A percentile compares a stretch with the other conserved stretches of the same genome.
Evolutionary conservation across 768 basidiomycete genomes (phyloP).

Genomic region (Dioszegia hungarica): DNA sequence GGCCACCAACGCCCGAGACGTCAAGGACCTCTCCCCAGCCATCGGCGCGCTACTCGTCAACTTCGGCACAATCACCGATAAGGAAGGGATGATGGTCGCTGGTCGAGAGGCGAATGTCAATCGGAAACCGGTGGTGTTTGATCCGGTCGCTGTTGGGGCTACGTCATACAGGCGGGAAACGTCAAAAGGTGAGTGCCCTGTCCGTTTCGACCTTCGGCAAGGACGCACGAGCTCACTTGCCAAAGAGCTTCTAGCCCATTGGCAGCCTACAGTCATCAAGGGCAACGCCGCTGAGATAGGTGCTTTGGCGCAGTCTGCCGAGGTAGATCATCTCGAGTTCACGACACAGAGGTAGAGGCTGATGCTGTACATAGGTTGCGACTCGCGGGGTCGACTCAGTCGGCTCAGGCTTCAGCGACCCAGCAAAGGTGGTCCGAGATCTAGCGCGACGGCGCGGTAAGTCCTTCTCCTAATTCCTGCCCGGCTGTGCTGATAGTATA

Average conservation of each 20-base stretch:
- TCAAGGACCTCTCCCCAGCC: constrained; percentile 66
- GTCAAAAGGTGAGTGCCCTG: constrained; percentile 56
- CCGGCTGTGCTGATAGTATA: constrained; percentile 35
- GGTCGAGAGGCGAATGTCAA: constrained; percentile 66
- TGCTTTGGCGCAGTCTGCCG: constrained; percentile 66
- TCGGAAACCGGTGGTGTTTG: constrained; percentile 74
- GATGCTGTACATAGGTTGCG: constrained; percentile 56
- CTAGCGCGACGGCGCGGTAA: constrained; percentile 71
- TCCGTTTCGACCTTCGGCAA: too few species aligned
- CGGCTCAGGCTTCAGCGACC: constrained; percentile 71
- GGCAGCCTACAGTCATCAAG: constrained; percentile 88
- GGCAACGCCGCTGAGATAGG: constrained; percentile 84
- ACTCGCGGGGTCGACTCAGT: constrained; percentile 82
- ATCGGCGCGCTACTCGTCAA: constrained; percentile 73
- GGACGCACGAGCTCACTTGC: too few species aligned
- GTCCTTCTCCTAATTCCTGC: constrained; percentile 34
- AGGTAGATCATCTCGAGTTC: constrained; percentile 54
- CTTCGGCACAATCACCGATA: constrained; percentile 61
- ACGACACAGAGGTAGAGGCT: too few species aligned
- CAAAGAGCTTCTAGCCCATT: constrained; percentile 58
- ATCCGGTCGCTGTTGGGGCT: constrained; percentile 88
- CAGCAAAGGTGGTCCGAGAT: constrained; percentile 62
- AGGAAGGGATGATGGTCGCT: constrained; percentile 70
- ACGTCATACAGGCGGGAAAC: constrained; percentile 63
- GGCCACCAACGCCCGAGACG: constrained; percentile 78